phyloP scores from a whole-genome alignment of 441 rosid genomes.

The Euphorbia schlechtendalii region DNA sequence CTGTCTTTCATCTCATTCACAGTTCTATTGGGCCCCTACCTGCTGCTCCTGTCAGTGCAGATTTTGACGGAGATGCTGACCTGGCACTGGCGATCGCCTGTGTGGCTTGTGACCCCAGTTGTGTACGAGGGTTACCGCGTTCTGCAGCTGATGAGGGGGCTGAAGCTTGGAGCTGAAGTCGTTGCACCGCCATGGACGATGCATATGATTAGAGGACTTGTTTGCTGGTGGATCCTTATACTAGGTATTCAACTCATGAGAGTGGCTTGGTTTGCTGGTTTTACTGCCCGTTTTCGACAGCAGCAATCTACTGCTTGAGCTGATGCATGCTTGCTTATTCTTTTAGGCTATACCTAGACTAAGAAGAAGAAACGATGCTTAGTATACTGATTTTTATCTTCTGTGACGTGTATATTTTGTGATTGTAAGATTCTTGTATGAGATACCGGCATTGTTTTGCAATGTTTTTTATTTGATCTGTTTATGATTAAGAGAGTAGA shows the following conservation, averaged over 20 bases:
- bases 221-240: slow-evolving; percentile 88
- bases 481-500: background rate
- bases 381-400: no score
- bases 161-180: slow-evolving; percentile 71
- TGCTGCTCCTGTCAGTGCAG: slow-evolving; percentile 74
- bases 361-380: no score
- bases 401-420: background rate
- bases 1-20: slow-evolving; percentile 54
- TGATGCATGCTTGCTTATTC: slow-evolving; percentile 18
- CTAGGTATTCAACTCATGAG: slow-evolving; percentile 91
- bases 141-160: slow-evolving; percentile 77
- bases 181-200: slow-evolving; percentile 69
- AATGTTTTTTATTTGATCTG: no score
- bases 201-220: slow-evolving; percentile 69
- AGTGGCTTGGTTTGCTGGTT: slow-evolving; percentile 96
- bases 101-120: slow-evolving; percentile 85
- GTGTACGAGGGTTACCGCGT: slow-evolving; percentile 79
- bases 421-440: background rate
- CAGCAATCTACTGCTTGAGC: slow-evolving; percentile 24
- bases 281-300: slow-evolving; percentile 32
- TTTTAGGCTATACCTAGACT: background rate
- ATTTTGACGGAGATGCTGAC: slow-evolving; percentile 71
- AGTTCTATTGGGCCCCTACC: slow-evolving; percentile 72
- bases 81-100: slow-evolving; percentile 91
- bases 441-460: background rate